phyloP scores from a whole-genome alignment of 2,329 filamentous ascomycete genomes.

The Colletotrichum sp. region DNA sequence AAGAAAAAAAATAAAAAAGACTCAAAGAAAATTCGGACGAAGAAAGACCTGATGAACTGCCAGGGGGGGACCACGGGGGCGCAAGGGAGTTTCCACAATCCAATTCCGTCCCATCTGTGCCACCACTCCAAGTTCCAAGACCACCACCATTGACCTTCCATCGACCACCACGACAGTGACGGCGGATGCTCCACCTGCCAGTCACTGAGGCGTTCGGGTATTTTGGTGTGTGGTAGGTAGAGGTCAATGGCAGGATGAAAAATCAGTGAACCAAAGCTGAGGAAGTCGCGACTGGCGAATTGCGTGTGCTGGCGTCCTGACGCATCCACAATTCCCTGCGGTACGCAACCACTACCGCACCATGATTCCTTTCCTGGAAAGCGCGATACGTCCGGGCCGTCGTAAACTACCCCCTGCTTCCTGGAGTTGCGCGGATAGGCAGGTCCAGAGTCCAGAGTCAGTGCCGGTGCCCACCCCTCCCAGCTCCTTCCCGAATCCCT shows the following conservation, averaged over 20 bases:
- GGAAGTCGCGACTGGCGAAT: neutral
- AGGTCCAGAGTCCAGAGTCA: neutral
- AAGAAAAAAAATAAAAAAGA: neutral
- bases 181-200: slow-evolving; percentile 1
- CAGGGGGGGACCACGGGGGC: neutral
- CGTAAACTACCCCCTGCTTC: neutral
- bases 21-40: neutral
- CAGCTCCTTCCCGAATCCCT: neutral
- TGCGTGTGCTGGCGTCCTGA: neutral
- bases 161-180: neutral
- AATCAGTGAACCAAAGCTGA: neutral
- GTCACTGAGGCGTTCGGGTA: neutral
- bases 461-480: neutral
- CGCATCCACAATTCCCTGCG: neutral
- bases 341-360: neutral
- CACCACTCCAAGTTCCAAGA: neutral
- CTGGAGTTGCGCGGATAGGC: neutral
- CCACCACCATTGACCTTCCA: neutral
- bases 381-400: slow-evolving; percentile 14
- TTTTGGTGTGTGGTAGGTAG: neutral
- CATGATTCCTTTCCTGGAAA: slow-evolving; percentile 11
- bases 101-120: neutral
- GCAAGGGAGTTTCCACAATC: neutral
- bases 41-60: slow-evolving; percentile 10
- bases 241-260: neutral